These are phyloP conservation scores for Oryza brachyantha DNA, from an alignment of 176 grass and related monocot species.

Conservation along the genomic window DNA sequence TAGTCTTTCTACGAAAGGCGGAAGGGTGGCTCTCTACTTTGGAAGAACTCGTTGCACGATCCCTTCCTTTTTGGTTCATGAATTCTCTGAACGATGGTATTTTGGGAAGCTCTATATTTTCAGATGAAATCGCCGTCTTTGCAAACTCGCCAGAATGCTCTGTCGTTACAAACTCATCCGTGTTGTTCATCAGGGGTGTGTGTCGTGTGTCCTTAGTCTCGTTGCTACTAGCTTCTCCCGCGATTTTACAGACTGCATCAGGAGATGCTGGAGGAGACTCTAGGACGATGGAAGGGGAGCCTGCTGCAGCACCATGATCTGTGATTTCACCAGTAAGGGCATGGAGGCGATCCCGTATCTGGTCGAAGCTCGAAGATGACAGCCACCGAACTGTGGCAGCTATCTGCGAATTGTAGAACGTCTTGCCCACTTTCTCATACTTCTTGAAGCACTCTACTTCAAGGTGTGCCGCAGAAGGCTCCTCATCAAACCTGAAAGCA, in stretches of 20 bases:
- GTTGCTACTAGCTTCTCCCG: constrained; percentile 6
- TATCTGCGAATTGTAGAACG: constrained; percentile 90
- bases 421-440: constrained; percentile 78
- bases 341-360: constrained; percentile 59
- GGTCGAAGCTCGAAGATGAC: constrained; percentile 52
- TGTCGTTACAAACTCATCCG: not conserved
- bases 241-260: not conserved
- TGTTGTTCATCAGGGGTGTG: not conserved
- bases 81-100: constrained; percentile 77
- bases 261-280: constrained; percentile 15
- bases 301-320: not conserved
- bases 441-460: constrained; percentile 86
- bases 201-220: not conserved
- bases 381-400: constrained; percentile 86
- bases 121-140: not conserved
- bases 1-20: constrained; percentile 32
- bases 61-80: constrained; percentile 50
- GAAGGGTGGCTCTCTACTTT: constrained; percentile 9
- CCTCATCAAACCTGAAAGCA: constrained; percentile 41
- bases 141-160: constrained; percentile 4
- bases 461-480: constrained; percentile 61
- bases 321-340: not conserved
- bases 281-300: not conserved
- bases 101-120: constrained; percentile 47
- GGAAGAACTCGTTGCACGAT: constrained; percentile 19